Evolutionary conservation across 768 basidiomycete genomes (phyloP), one percentile per base, ranked within the genome.

Genomic region (Mycena capillaripes): DNA sequence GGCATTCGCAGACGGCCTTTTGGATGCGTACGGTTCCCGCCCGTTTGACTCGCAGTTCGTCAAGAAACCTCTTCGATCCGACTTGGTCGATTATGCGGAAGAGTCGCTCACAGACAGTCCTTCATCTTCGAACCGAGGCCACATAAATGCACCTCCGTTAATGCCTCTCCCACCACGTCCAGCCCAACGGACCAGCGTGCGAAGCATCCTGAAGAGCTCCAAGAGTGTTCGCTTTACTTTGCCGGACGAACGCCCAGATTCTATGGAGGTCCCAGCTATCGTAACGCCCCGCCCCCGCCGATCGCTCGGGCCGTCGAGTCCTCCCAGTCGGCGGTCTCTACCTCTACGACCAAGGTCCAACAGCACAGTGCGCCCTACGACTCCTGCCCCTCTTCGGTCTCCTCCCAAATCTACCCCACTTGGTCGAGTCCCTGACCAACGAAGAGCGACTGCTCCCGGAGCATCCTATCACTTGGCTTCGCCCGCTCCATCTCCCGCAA

Each of bases 181-280:
- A 14, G 61, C 73, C 25, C 78, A 78, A 7, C 79, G 73, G 36
- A 48, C 69, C 48, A 66, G 62, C 23, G 76, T 80, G 29, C 79
- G 81, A 27, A 81, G 84, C 44, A 84, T 85, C 38, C 77, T 85
- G 40, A 85, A 84, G 69, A 80, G 78, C 65, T 80, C 76, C 77
- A 87, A 84, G 69, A 86, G 80, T 48, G 86, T 88, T 65, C 83
- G 86, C 52, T 88, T 88, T 73, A 83, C 83, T 17, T 81, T 82
- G 48, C 82, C 83, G 16, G 75, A 73, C 34, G 71, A 72, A 27
- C 66, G 66, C 40, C 61, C 71, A 30, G 44, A 25, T 30, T 68
- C 71, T 52, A 27, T 59, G 34, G 66, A 16, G 29, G 21, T 46
- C 30, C 34, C 42, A 29, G 38, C 52, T n/a, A 16, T 25, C 11